Base-by-base conservation (phyloP, 1,284 basidiomycete species). In the Austroboletus niveus region DNA sequence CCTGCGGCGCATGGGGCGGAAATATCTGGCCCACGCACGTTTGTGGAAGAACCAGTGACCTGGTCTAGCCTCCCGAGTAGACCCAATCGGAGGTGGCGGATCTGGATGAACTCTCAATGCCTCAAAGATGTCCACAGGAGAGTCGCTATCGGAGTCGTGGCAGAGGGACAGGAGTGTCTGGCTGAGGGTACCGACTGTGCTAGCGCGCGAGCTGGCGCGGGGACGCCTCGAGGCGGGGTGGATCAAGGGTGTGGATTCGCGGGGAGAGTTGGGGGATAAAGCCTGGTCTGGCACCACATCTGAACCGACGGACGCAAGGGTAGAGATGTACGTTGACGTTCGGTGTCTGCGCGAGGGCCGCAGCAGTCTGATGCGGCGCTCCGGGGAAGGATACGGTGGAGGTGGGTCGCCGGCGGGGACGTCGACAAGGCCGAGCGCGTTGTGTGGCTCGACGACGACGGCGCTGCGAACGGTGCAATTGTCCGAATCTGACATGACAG, bases 141-240 rank as follows among this genome's bases (percentile, higher is more conserved):
- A 60, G 39, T 76, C 78, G 10, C 58, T 63, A 51, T 77, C 77
- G 47, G 69, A 64, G 52, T 77, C 79, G 9, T 69, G 69, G 54
- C 88, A 85, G 11, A 88, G 72, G 0, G 84, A 86, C 8, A 83
- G 62, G 27, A 87, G 67, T 0, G 84, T 89, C 40, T 85, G 87
- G 4, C 81, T 78, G 9, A 89, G 71, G 3, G 84, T 85, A 4
- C 64, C 63, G 17, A 76, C 61, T 5, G 76, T 76, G 65, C 82
- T 85, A 2, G 78, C 72, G 51, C 80, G 73, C 2, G 85, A 87
- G 46, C 76, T 61, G 2, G 84, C 78, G 32, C 84, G 76, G 48
- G 70, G 73, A 31, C 77, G 69, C 31, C 61, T 63, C 34, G 52
- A 52, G 59, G 46, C 12, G 4, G 58, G 54, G 48, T 52, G 54